Evolutionary conservation across 2,329 filamentous ascomycete genomes (phyloP), one percentile per base, ranked within the genome.

Genomic region (Pseudonectria buxi): DNA sequence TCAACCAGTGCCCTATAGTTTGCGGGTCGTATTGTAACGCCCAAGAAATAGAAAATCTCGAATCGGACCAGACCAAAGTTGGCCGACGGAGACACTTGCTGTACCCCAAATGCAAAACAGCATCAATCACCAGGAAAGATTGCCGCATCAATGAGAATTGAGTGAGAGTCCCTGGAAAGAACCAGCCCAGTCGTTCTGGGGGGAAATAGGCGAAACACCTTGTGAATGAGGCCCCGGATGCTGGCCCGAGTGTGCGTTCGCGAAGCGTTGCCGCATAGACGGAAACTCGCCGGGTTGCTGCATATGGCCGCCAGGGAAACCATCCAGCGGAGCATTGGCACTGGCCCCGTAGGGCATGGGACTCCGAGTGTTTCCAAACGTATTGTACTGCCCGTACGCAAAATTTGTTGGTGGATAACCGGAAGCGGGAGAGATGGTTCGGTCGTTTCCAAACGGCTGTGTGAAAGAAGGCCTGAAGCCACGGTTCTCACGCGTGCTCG

Each of bases 111-210:
- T 5, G 18, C 9, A 22, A 22, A 9, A 22, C 18, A 9, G 18
- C 18, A 22, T 22, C 18, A 9, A 22, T 22, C 18, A 9, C 18
- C 18, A 22, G 18, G 18, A 22, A 22, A 22, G 18, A 22, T 22
- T 22, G 18, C 18, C 18, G 5, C 18, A 43, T 63, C 53, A 76
- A 41, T 72, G 72, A 45, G 76, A 74, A 53, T 83, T 83, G 44
- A 88, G 71, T 3, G 83, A 88, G 13, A 88, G 64, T 9, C 82
- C 76, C 56, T 87, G 82, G 56, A 86, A 86, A 6, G 71, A 62
- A 35, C 66, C 64, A 16, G 71, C 62, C 80, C 81, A 85, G 32
- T 83, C 79, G 31, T 69, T 65, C 50, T 70, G 69, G 22, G 59
- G 57, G 33, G 58, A 55, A 38, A 73, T 61, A 46, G 62, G 52